These are phyloP conservation scores for Vitis cinerea DNA, from an alignment of 164 flowering plant species.

Conservation along the genomic window DNA sequence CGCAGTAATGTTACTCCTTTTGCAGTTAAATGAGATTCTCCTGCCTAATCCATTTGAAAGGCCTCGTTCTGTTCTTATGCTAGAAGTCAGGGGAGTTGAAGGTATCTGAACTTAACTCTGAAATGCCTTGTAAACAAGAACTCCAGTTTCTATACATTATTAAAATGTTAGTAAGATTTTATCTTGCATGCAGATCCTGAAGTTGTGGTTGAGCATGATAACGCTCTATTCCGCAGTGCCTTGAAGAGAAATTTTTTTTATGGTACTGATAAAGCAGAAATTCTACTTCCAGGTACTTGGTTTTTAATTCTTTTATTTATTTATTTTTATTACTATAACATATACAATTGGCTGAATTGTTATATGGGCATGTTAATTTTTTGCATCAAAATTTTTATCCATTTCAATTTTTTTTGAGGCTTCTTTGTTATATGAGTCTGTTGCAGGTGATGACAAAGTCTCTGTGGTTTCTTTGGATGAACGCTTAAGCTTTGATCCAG, in stretches of 20 bases:
- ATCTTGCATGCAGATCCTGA: conserved; percentile 36
- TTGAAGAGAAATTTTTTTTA: conserved; percentile 32
- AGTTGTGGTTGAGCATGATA: conserved; percentile 16
- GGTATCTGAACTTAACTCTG: conserved; percentile 32
- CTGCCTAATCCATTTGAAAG: conserved; percentile 84
- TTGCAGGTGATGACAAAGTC: conserved; percentile 63
- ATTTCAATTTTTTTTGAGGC: neutral
- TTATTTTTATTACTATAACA: neutral
- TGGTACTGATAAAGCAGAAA: conserved; percentile 45
- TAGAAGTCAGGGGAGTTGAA: conserved; percentile 64
- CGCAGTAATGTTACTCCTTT: conserved; percentile 1
- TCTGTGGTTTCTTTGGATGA: conserved; percentile 56
- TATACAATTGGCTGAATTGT: neutral
- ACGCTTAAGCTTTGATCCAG: conserved; percentile 25
- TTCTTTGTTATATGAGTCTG: conserved; percentile 4
- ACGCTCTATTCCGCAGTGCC: conserved; percentile 30
- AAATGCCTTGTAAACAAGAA: neutral
- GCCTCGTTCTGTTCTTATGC: conserved; percentile 75
- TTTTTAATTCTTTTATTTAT: neutral
- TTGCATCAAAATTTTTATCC: neutral
- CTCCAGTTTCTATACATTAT: neutral
- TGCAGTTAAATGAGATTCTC: conserved; percentile 82
- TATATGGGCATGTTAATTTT: neutral
- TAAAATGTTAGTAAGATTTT: neutral
- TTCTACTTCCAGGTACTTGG: conserved; percentile 68